A percentile compares a stretch with the other conserved stretches of the same genome.
These are phyloP conservation scores for Monascus ruber DNA, from an alignment of 2,329 filamentous ascomycete genomes.

Conservation along the genomic window DNA sequence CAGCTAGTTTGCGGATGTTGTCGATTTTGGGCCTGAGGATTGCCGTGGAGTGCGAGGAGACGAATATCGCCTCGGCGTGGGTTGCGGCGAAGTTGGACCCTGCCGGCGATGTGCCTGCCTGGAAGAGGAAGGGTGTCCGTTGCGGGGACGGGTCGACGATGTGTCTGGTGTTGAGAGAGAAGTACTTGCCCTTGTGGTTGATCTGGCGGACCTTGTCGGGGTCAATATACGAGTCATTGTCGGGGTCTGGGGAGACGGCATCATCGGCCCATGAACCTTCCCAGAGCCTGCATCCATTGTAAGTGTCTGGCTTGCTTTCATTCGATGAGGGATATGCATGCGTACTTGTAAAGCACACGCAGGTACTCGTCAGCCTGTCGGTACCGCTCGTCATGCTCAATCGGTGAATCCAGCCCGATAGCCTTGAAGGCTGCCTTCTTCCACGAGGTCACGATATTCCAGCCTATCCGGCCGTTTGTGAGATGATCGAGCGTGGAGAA, in stretches of 20 bases:
- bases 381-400: slow-evolving; percentile 52
- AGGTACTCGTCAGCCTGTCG: slow-evolving; percentile 52
- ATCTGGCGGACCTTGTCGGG: slow-evolving; percentile 50
- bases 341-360: slow-evolving; percentile 49
- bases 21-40: slow-evolving; percentile 41
- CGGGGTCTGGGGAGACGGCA: slow-evolving; percentile 43
- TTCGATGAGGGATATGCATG: not conserved
- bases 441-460: slow-evolving; percentile 57
- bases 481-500: slow-evolving; percentile 54
- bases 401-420: slow-evolving; percentile 46
- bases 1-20: slow-evolving; percentile 42
- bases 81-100: slow-evolving; percentile 46
- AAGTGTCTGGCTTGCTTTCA: too few relatives aligned
- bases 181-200: slow-evolving; percentile 49
- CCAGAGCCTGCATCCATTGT: slow-evolving; percentile 32
- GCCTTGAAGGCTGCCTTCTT: slow-evolving; percentile 54
- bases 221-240: slow-evolving; percentile 46
- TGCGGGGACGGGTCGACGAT: slow-evolving; percentile 47
- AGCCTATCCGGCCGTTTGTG: slow-evolving; percentile 49
- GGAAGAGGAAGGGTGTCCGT: slow-evolving; percentile 46
- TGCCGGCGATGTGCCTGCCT: slow-evolving; percentile 49
- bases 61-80: slow-evolving; percentile 52
- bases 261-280: slow-evolving; percentile 48
- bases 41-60: slow-evolving; percentile 42
- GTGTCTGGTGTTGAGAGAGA: slow-evolving; percentile 34